Evolutionary conservation across 805 yeast species (phyloP).

Genomic region (Schizosaccharomyces japonicus): DNA sequence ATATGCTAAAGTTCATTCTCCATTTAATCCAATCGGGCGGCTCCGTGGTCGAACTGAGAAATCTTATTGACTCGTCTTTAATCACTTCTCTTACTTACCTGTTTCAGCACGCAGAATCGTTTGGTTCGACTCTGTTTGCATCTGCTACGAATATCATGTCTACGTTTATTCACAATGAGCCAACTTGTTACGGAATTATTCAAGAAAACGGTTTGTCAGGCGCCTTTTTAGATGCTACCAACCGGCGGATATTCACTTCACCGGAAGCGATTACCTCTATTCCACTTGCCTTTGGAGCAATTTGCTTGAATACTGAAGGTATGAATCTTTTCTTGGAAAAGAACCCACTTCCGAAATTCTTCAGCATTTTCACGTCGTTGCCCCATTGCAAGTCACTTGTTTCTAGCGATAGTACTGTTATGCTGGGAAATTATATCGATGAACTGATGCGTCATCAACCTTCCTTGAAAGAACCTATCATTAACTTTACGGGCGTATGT

Average conservation of each 20-base stretch:
- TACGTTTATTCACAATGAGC: slow-evolving; percentile 64
- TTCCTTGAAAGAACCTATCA: slow-evolving; percentile 34
- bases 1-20: slow-evolving; percentile 37
- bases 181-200: slow-evolving; percentile 61
- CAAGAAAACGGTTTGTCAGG: slow-evolving; percentile 57
- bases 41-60: slow-evolving; percentile 56
- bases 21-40: slow-evolving; percentile 46
- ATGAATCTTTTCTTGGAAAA: slow-evolving; percentile 27
- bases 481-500: slow-evolving; percentile 17
- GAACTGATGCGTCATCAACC: slow-evolving; percentile 70
- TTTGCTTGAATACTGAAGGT: slow-evolving; percentile 57
- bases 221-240: slow-evolving; percentile 34
- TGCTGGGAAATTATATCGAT: slow-evolving; percentile 47
- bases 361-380: slow-evolving; percentile 26
- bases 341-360: slow-evolving; percentile 22
- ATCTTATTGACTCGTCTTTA: slow-evolving; percentile 66
- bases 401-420: slow-evolving; percentile 27
- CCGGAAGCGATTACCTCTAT: slow-evolving; percentile 34
- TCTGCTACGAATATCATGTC: slow-evolving; percentile 40
- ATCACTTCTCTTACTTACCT: slow-evolving; percentile 35
- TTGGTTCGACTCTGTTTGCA: slow-evolving; percentile 44
- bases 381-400: slow-evolving; percentile 32
- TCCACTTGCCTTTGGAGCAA: slow-evolving; percentile 60
- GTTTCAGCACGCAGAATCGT: slow-evolving; percentile 28
- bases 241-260: slow-evolving; percentile 27